Percentiles rank a stretch among this genome's conserved stretches.
Conservation (phyloP, 306 rosid species). For the Canavalia ensiformis region DNA sequence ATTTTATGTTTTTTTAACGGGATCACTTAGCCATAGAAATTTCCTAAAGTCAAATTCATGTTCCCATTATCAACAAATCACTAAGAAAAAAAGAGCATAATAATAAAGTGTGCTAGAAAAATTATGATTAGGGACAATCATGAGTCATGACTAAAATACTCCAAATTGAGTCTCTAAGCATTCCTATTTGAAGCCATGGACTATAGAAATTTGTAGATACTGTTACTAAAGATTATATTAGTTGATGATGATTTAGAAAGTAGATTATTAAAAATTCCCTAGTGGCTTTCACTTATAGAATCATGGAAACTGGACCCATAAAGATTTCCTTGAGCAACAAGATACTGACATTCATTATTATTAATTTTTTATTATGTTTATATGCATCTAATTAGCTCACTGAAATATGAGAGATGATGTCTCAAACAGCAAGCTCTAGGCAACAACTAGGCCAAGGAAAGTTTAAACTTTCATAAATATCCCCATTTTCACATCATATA, state of each 20-base stretch:
- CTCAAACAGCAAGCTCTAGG: slow-evolving; percentile 8
- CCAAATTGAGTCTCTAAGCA: slow-evolving; percentile 29
- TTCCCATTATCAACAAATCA: slow-evolving; percentile 56
- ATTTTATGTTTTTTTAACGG: slow-evolving; percentile 50
- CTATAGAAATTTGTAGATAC: slow-evolving; percentile 21
- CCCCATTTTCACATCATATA: background rate
- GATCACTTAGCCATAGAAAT: slow-evolving; percentile 50
- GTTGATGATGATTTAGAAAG: slow-evolving; percentile 15
- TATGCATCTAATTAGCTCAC: slow-evolving; percentile 21
- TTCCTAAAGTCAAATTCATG: slow-evolving; percentile 63
- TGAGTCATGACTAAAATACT: slow-evolving; percentile 43
- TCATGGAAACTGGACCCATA: slow-evolving; percentile 43
- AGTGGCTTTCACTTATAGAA: slow-evolving; percentile 33
- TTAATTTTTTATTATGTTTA: slow-evolving; percentile 27
- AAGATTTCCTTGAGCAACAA: slow-evolving; percentile 45
- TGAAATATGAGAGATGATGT: slow-evolving; percentile 46
- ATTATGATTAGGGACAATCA: slow-evolving; percentile 52
- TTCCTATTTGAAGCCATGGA: background rate
- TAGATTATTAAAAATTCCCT: slow-evolving; percentile 16
- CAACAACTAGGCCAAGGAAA: slow-evolving; percentile 37
- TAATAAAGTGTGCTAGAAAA: slow-evolving; percentile 48
- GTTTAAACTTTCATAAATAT: background rate
- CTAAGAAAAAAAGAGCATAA: slow-evolving; percentile 43
- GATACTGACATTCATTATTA: slow-evolving; percentile 31
- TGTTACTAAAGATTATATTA: slow-evolving; percentile 21